Conservation (phyloP, 2,329 filamentous ascomycete species). For the Rutstroemia sp. region DNA sequence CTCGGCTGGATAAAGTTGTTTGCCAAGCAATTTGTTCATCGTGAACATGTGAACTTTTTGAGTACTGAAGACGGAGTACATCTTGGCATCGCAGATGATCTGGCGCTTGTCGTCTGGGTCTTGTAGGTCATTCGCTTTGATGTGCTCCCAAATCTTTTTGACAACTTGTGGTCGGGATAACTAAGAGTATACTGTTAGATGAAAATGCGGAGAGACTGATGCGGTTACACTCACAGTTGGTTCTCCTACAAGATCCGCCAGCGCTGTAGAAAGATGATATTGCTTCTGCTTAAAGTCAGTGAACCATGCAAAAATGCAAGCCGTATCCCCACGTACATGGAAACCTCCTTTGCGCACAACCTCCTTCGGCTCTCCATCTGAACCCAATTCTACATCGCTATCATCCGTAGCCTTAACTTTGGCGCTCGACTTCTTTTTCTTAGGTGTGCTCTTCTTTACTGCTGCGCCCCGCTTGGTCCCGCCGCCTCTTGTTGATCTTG, state of each 20-base stretch:
- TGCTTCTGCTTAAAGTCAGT: slow-evolving; percentile 46
- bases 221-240: slow-evolving; percentile 45
- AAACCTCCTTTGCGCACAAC: slow-evolving; percentile 80
- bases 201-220: slow-evolving; percentile 2
- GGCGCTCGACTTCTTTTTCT: slow-evolving; percentile 67
- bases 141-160: slow-evolving; percentile 93
- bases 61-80: slow-evolving; percentile 88
- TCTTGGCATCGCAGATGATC: slow-evolving; percentile 83
- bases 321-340: slow-evolving; percentile 48
- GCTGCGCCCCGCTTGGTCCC: slow-evolving; percentile 42
- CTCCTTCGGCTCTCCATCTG: slow-evolving; percentile 48
- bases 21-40: slow-evolving; percentile 94
- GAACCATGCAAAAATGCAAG: not conserved
- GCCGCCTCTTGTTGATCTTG: slow-evolving; percentile 68
- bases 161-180: slow-evolving; percentile 92
- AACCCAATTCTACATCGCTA: slow-evolving; percentile 63
- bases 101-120: slow-evolving; percentile 88
- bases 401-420: slow-evolving; percentile 74
- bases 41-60: slow-evolving; percentile 96
- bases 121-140: slow-evolving; percentile 81
- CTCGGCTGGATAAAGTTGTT: slow-evolving; percentile 80
- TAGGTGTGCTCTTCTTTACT: slow-evolving; percentile 55
- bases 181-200: slow-evolving; percentile 36
- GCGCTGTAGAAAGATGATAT: slow-evolving; percentile 63
- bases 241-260: slow-evolving; percentile 65